phyloP scores from a whole-genome alignment of 768 basidiomycete genomes.

The Auriscalpium microsporum region DNA sequence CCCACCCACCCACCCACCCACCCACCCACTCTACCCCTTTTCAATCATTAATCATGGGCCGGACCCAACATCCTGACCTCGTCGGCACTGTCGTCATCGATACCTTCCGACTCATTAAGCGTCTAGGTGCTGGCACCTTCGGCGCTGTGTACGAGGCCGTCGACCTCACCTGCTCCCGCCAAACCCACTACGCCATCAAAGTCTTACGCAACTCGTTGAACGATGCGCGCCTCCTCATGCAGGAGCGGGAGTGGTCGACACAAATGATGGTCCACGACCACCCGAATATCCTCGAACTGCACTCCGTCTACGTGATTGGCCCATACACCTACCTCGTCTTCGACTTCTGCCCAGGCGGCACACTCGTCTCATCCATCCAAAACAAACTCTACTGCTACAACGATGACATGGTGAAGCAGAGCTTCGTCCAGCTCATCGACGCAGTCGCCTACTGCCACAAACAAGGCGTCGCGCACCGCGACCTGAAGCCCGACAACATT shows the following conservation, averaged over 20 bases:
- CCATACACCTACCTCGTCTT: conserved; percentile 22
- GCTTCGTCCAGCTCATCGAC: conserved; percentile 75
- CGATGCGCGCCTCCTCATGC: not conserved
- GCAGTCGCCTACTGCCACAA: conserved; percentile 69
- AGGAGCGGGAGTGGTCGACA: conserved; percentile 1
- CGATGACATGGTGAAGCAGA: conserved; percentile 43
- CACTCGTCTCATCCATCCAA: conserved; percentile 68
- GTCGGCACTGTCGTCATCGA: not conserved
- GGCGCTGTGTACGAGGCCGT: not conserved
- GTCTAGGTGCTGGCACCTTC: not conserved
- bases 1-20: no score
- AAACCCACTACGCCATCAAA: not conserved
- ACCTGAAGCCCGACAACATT: conserved; percentile 83
- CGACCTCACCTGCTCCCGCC: not conserved
- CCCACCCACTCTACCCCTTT: no score
- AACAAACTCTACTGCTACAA: conserved; percentile 25
- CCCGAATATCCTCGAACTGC: conserved; percentile 6
- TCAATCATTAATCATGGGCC: no score
- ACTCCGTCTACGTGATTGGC: not conserved
- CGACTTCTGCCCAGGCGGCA: conserved; percentile 42
- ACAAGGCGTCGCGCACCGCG: conserved; percentile 70
- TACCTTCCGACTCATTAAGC: not conserved
- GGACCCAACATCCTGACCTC: not conserved
- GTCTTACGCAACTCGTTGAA: not conserved
- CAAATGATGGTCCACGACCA: not conserved